Evolutionary conservation across 345 rosid species (phyloP).

Genomic region (Anacardium occidentale): DNA sequence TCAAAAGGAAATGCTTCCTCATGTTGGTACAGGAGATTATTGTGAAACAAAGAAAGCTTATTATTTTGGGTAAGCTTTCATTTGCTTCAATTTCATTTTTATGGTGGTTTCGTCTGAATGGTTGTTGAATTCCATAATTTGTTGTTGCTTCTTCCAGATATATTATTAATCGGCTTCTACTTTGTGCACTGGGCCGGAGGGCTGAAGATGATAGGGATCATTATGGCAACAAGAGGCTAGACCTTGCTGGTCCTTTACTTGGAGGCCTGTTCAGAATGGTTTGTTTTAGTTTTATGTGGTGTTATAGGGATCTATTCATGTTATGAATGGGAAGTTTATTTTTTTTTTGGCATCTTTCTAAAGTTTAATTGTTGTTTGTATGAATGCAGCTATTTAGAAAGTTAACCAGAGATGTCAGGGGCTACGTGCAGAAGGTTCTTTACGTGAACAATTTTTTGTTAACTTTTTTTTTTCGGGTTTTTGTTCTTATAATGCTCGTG

Average conservation of each 20-base stretch:
- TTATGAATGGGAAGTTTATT: not conserved
- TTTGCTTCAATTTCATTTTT: not conserved
- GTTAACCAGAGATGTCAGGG: slow-evolving; percentile 90
- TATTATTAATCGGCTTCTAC: slow-evolving; percentile 87
- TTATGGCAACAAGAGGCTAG: slow-evolving; percentile 98
- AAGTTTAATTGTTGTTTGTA: slow-evolving; percentile 16
- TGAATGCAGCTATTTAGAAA: slow-evolving; percentile 84
- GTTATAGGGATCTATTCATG: not conserved
- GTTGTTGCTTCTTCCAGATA: slow-evolving; percentile 43
- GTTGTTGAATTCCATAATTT: not conserved
- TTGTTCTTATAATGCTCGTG: slow-evolving; percentile 24
- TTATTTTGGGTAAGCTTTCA: slow-evolving; percentile 74
- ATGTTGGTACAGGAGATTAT: slow-evolving; percentile 85
- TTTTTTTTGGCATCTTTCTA: not conserved
- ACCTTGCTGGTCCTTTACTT: slow-evolving; percentile 98
- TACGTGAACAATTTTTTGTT: slow-evolving; percentile 16
- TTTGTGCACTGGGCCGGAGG: slow-evolving; percentile 91
- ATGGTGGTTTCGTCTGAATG: slow-evolving; percentile 14
- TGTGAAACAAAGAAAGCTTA: slow-evolving; percentile 98
- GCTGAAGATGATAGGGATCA: slow-evolving; percentile 99
- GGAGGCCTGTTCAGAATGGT: slow-evolving; percentile 99
- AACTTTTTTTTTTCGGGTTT: slow-evolving; percentile 2
- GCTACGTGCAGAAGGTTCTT: slow-evolving; percentile 92
- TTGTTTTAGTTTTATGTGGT: slow-evolving; percentile 23
- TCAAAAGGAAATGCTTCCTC: slow-evolving; percentile 99